These are phyloP conservation scores for Hamamelis virginiana DNA, from an alignment of 164 flowering plant species.

Conservation along the genomic window DNA sequence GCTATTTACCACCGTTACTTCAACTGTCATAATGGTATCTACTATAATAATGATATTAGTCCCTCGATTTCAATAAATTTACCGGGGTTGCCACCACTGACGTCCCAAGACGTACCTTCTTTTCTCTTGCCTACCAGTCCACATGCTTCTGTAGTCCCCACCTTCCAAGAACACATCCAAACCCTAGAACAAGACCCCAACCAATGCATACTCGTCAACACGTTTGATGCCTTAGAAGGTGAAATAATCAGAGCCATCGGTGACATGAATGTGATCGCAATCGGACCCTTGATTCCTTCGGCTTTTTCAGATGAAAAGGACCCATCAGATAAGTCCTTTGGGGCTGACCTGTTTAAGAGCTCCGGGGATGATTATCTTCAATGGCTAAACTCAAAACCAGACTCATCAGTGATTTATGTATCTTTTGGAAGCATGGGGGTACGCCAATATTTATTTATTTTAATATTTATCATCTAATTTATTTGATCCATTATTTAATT, in stretches of 20 bases:
- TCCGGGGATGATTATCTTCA: slow-evolving; percentile 5
- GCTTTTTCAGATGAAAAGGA: slow-evolving; percentile 2
- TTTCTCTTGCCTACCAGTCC: slow-evolving; percentile 7
- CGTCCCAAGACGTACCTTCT: slow-evolving; percentile 18
- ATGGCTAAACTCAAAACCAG: slow-evolving; percentile 21
- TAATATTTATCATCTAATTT: too few species aligned
- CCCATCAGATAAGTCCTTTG: slow-evolving; percentile 1
- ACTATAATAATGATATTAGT: background rate
- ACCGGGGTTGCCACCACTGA: slow-evolving; percentile 14
- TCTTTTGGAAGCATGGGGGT: slow-evolving; percentile 16
- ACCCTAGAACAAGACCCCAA: slow-evolving; percentile 5
- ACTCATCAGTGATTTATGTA: slow-evolving; percentile 16
- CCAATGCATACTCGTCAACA: slow-evolving; percentile 15
- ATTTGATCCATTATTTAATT: too few species aligned
- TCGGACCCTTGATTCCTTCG: slow-evolving; percentile 22
- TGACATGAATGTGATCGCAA: slow-evolving; percentile 4
- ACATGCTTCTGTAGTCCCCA: background rate
- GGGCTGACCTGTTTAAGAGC: slow-evolving; percentile 6
- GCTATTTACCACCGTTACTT: slow-evolving; percentile 15
- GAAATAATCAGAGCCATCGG: slow-evolving; percentile 3
- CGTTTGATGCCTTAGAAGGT: slow-evolving; percentile 21
- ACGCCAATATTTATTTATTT: too few species aligned
- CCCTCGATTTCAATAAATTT: background rate
- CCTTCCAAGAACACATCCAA: slow-evolving; percentile 10
- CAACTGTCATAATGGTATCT: slow-evolving; percentile 3